phyloP scores from a whole-genome alignment of 2,329 filamentous ascomycete species.

The Colletotrichum tofieldiae region DNA sequence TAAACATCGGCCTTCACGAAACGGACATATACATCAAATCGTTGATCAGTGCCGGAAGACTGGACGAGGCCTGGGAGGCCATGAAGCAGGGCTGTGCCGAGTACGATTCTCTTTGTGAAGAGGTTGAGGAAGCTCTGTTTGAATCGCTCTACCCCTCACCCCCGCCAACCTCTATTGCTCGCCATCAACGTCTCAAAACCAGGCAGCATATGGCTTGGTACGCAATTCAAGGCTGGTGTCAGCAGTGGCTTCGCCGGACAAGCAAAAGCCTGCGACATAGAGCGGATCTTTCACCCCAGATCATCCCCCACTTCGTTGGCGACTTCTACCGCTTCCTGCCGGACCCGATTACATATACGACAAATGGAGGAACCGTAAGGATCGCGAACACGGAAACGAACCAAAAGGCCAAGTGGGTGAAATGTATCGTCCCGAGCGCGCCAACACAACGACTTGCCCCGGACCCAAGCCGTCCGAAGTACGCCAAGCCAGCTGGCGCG shows the following conservation, averaged over 20 bases:
- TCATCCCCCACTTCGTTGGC: slow-evolving; percentile 35
- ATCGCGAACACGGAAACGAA: slow-evolving; percentile 15
- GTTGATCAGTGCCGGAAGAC: slow-evolving; percentile 49
- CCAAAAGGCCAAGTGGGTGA: slow-evolving; percentile 17
- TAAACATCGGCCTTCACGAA: slow-evolving; percentile 71
- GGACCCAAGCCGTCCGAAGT: slow-evolving; percentile 6
- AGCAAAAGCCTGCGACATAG: slow-evolving; percentile 9
- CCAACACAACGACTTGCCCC: slow-evolving; percentile 14
- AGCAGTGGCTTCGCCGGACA: slow-evolving; percentile 27
- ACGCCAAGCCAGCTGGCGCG: background rate
- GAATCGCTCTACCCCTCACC: slow-evolving; percentile 36
- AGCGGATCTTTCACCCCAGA: background rate
- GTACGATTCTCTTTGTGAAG: slow-evolving; percentile 23
- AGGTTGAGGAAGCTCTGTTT: slow-evolving; percentile 34
- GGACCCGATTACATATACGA: slow-evolving; percentile 36
- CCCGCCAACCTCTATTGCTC: slow-evolving; percentile 20
- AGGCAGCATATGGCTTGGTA: slow-evolving; percentile 40
- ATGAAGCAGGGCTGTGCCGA: slow-evolving; percentile 17
- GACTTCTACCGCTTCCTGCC: slow-evolving; percentile 41
- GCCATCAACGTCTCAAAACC: slow-evolving; percentile 35
- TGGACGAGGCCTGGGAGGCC: slow-evolving; percentile 30
- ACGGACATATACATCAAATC: slow-evolving; percentile 62
- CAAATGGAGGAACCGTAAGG: slow-evolving; percentile 34
- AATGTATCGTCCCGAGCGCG: background rate
- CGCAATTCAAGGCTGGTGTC: slow-evolving; percentile 35